phyloP scores from a whole-genome alignment of 192 early-diverging fungal genomes.

The Funneliformis geosporum region DNA sequence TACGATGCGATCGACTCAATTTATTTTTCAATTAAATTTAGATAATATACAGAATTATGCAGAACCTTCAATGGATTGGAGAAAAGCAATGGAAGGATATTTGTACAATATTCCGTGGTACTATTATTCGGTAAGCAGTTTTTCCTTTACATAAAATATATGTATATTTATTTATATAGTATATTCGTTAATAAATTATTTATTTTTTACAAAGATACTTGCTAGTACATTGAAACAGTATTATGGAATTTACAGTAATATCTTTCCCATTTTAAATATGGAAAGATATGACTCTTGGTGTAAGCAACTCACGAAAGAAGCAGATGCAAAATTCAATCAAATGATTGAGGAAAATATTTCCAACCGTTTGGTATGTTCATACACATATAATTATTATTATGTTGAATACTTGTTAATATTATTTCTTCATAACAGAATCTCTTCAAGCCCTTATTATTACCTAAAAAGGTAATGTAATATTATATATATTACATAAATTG shows the following conservation, averaged over 20 bases:
- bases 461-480: not conserved
- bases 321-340: not conserved
- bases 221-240: not conserved
- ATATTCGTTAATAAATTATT: not conserved
- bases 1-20: not conserved
- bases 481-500: not conserved
- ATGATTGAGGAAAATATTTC: not conserved
- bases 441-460: not conserved
- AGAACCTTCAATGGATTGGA: not conserved
- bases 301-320: not conserved
- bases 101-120: constrained; percentile 13
- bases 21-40: not conserved
- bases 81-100: not conserved
- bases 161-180: not conserved
- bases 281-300: not conserved
- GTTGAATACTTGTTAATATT: not conserved
- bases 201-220: not conserved
- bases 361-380: not conserved
- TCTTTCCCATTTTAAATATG: not conserved
- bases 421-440: not conserved
- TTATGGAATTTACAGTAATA: not conserved
- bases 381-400: not conserved
- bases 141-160: not conserved
- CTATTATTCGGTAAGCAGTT: constrained; percentile 7
- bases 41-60: not conserved